A percentile compares a stretch with the other conserved stretches of the same genome.
Conservation (phyloP, 805 yeast genomes). For the Ogataea angusta region DNA sequence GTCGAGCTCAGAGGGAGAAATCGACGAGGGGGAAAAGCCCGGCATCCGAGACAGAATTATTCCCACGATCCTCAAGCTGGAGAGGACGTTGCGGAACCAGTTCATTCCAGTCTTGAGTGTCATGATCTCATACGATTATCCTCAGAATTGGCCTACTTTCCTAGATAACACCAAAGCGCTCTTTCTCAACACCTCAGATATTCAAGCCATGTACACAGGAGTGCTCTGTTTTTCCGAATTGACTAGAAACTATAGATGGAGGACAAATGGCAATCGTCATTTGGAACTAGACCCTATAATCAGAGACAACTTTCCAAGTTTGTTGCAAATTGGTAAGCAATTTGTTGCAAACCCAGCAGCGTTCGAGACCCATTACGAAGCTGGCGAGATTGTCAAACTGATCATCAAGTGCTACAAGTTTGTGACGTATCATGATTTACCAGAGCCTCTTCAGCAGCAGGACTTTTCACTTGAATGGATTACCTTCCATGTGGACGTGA, state of each 20-base stretch:
- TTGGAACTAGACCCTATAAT: slow-evolving; percentile 58
- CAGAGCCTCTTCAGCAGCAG: slow-evolving; percentile 56
- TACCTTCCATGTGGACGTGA: slow-evolving; percentile 65
- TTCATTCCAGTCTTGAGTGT: slow-evolving; percentile 50
- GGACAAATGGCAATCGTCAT: slow-evolving; percentile 50
- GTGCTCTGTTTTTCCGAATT: slow-evolving; percentile 73
- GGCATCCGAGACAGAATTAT: slow-evolving; percentile 66
- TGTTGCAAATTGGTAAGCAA: slow-evolving; percentile 63
- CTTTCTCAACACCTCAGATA: slow-evolving; percentile 42
- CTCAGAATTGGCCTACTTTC: slow-evolving; percentile 52
- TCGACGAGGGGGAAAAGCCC: slow-evolving; percentile 72
- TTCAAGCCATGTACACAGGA: slow-evolving; percentile 55
- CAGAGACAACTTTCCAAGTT: slow-evolving; percentile 59
- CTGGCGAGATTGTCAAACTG: slow-evolving; percentile 73
- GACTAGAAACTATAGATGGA: slow-evolving; percentile 75
- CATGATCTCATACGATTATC: slow-evolving; percentile 44
- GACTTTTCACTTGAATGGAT: slow-evolving; percentile 66
- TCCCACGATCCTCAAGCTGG: slow-evolving; percentile 52
- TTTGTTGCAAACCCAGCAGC: slow-evolving; percentile 37
- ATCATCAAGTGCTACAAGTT: slow-evolving; percentile 78
- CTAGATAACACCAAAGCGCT: slow-evolving; percentile 47
- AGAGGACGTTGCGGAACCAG: slow-evolving; percentile 44
- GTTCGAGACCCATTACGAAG: slow-evolving; percentile 24
- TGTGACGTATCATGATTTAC: slow-evolving; percentile 76
- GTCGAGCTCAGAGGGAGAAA: slow-evolving; percentile 38